These are phyloP conservation scores for Penicillium expansum DNA, from an alignment of 2,329 filamentous ascomycete genomes.

Conservation along the genomic window DNA sequence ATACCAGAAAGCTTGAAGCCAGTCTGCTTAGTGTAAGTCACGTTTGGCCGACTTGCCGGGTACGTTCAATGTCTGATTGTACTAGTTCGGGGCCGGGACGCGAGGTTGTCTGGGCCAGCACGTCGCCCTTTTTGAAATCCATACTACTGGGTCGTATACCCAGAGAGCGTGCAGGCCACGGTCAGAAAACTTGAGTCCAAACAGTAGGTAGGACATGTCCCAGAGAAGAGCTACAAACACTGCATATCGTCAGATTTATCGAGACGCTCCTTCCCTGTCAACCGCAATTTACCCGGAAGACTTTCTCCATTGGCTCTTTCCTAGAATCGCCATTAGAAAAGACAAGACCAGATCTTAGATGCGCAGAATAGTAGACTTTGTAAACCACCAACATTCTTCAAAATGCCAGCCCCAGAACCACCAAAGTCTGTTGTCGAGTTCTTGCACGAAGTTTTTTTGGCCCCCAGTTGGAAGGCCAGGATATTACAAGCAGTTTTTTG, in stretches of 20 bases:
- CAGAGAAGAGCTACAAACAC: background rate
- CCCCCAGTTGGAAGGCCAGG: background rate
- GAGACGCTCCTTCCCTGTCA: background rate
- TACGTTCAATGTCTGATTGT: slow-evolving; percentile 7
- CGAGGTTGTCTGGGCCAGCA: slow-evolving; percentile 7
- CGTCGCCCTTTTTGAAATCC: slow-evolving; percentile 3
- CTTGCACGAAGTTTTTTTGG: background rate
- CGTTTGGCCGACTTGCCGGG: background rate
- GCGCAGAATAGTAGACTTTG: background rate
- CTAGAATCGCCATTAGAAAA: background rate
- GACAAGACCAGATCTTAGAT: background rate
- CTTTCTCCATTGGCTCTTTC: background rate
- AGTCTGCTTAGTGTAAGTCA: slow-evolving; percentile 7
- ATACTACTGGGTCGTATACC: slow-evolving; percentile 8
- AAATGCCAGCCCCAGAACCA: background rate
- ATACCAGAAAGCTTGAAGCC: slow-evolving; percentile 8
- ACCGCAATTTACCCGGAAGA: background rate
- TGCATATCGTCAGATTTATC: background rate
- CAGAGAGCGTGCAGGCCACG: slow-evolving; percentile 7
- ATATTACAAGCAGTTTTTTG: background rate
- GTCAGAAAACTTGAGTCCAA: slow-evolving; percentile 6
- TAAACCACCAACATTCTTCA: background rate
- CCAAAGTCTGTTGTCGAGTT: background rate
- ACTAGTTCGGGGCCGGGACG: slow-evolving; percentile 6
- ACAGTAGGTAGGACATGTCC: background rate